A percentile compares a stretch with the other conserved stretches of the same genome.
Conservation (phyloP, 108 stramenopile genomes). For the Nitzschia putrida region DNA sequence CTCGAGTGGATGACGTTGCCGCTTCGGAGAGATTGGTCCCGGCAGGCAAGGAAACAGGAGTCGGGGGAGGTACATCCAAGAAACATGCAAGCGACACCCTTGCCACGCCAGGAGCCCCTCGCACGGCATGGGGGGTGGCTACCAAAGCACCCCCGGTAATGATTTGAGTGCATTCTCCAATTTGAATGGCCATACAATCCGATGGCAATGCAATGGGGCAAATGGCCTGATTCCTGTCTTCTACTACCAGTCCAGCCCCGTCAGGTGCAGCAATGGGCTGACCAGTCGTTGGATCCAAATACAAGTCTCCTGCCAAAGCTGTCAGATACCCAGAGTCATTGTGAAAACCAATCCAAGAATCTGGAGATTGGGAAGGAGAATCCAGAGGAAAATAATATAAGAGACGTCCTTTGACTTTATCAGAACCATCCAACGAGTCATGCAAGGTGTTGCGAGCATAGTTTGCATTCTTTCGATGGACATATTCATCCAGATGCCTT, state of each 20-base stretch:
- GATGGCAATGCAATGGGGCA: constrained; percentile 69
- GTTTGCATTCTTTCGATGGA: not conserved
- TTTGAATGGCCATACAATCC: constrained; percentile 92
- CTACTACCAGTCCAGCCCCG: constrained; percentile 79
- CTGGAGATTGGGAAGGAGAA: constrained; percentile 32
- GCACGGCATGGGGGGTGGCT: constrained; percentile 92
- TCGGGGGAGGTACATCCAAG: constrained; percentile 78
- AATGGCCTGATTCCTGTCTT: constrained; percentile 60
- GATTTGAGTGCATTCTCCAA: constrained; percentile 92
- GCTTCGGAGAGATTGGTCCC: constrained; percentile 17
- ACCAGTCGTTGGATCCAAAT: constrained; percentile 67
- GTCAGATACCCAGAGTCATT: constrained; percentile 93
- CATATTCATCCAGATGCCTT: constrained; percentile 72
- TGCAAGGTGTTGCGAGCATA: constrained; percentile 49
- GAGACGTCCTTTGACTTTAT: constrained; percentile 89
- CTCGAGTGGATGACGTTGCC: constrained; percentile 16
- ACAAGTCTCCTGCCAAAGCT: constrained; percentile 85
- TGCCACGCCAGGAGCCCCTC: constrained; percentile 55
- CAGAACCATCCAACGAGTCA: constrained; percentile 63
- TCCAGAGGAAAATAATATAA: constrained; percentile 89
- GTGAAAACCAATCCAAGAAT: constrained; percentile 94
- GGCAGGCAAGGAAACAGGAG: constrained; percentile 59
- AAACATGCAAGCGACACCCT: constrained; percentile 83
- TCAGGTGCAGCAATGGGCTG: constrained; percentile 58
- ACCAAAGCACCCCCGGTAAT: constrained; percentile 81